A percentile compares a stretch with the other conserved stretches of the same genome.
Evolutionary conservation across 768 basidiomycete species (phyloP).

Genomic region (Russula vinacea): DNA sequence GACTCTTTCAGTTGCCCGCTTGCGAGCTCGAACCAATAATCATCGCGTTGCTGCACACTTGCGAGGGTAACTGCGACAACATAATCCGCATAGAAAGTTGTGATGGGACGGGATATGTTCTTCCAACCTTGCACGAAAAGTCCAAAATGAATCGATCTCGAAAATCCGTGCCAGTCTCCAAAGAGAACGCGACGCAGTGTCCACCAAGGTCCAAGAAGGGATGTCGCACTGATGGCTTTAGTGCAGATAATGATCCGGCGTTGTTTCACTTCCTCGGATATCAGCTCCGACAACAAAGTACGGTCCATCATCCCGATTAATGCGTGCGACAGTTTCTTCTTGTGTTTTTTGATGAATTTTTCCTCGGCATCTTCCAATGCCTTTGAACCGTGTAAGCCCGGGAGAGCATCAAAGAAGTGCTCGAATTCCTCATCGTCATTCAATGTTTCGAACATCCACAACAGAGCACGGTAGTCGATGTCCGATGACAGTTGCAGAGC

Average conservation of each 20-base stretch:
- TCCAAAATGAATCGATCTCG: slow-evolving; percentile 14
- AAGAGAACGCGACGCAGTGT: neutral
- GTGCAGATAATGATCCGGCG: slow-evolving; percentile 6
- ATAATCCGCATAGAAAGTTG: neutral
- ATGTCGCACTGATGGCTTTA: neutral
- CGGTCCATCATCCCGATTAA: slow-evolving; percentile 14
- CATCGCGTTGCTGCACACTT: neutral
- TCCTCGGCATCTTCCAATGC: neutral
- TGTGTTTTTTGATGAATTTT: slow-evolving; percentile 8
- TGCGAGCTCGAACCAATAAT: slow-evolving; percentile 11
- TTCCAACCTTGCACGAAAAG: slow-evolving; percentile 1
- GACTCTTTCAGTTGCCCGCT: neutral
- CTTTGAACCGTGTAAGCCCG: neutral
- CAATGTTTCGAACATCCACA: slow-evolving; percentile 4
- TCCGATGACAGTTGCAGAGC: neutral
- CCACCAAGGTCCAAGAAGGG: neutral
- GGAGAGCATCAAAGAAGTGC: slow-evolving; percentile 7
- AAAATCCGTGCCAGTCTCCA: slow-evolving; percentile 8
- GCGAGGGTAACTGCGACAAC: slow-evolving; percentile 1
- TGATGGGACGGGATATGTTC: neutral
- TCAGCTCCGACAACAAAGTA: neutral
- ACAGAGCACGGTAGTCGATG: slow-evolving; percentile 4
- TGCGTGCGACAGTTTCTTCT: neutral
- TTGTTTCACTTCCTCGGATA: neutral
- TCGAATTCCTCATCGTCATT: slow-evolving; percentile 10